These are phyloP conservation scores for Pseudonectria buxi DNA, from an alignment of 2,329 filamentous ascomycete genomes.

Conservation along the genomic window DNA sequence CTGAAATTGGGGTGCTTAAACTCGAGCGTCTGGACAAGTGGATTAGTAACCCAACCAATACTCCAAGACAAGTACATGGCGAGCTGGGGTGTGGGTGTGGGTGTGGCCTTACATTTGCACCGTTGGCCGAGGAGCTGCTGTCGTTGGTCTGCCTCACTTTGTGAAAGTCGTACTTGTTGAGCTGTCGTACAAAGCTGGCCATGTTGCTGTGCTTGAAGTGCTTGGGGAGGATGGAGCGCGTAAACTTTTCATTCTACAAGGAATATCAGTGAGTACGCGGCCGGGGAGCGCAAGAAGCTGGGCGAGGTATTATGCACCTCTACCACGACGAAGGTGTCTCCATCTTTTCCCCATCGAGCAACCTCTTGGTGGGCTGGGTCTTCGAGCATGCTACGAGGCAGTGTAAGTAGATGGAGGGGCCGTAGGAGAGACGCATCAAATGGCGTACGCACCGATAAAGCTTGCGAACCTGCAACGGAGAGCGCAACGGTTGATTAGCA, in stretches of 20 bases:
- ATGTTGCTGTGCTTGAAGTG: slow-evolving; percentile 99
- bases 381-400: slow-evolving; percentile 65
- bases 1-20: slow-evolving; percentile 97
- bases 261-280: slow-evolving; percentile 7
- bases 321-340: slow-evolving; percentile 92
- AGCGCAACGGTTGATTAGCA: no score
- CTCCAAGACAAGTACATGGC: slow-evolving; percentile 2
- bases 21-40: slow-evolving; percentile 51
- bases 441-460: slow-evolving; percentile 73
- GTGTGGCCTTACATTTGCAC: slow-evolving; percentile 28
- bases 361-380: slow-evolving; percentile 88
- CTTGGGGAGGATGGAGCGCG: slow-evolving; percentile 91
- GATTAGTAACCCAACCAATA: no score
- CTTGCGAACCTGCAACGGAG: slow-evolving; percentile 72
- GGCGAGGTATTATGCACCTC: slow-evolving; percentile 56
- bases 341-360: slow-evolving; percentile 90
- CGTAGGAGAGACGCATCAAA: neutral
- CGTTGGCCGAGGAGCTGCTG: slow-evolving; percentile 27
- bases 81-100: neutral
- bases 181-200: slow-evolving; percentile 88
- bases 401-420: slow-evolving; percentile 1
- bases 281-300: slow-evolving; percentile 6
- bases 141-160: slow-evolving; percentile 64
- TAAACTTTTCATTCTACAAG: slow-evolving; percentile 89
- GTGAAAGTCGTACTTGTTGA: slow-evolving; percentile 98